Evolutionary conservation across 768 basidiomycete species (phyloP), one percentile per base, ranked within the genome.

Genomic region (Panellus pusillus): DNA sequence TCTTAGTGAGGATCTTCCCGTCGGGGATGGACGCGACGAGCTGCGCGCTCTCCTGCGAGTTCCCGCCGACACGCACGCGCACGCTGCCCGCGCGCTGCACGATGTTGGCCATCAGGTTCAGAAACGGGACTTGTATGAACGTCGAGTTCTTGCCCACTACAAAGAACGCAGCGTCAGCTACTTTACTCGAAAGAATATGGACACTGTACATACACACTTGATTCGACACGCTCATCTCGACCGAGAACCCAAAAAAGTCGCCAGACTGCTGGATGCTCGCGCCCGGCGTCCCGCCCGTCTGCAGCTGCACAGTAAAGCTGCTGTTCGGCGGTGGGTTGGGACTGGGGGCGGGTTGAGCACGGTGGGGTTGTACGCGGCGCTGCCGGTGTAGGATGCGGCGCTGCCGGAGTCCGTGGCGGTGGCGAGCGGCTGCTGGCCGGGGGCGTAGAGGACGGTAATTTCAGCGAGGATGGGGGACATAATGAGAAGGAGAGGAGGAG

Each of bases 71-170:
- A 31, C 83, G 75, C 15, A 82, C 62, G 13, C 75, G 68, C 15
- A 80, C 79, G 11, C 64, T 58, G 5, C 80, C 81, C 4, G 74
- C 75, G 28, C 83, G 72, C 54, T 74, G 71, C 29, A 68, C 70
- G 17, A 85, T 72, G 56, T 79, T 78, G 12, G 76, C 72, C 65
- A 85, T 71, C 44, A 83, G 74, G 63, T 84, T 84, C 17, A 84
- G 72, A 69, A 84, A 83, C 0, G 78, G 70, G 52, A 79, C 68
- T 32, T 71, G 68, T 24, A 76, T 55, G 42, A 70, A 63, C 15
- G 72, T 38, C 47, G 53, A 47, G 45, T 43, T 55, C 48, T 40
- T 47, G 4, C 36, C 44, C 40, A 44, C n/a, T n/a, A n/a, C n/a
- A n/a, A n/a, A n/a, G n/a, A n/a, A n/a, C n/a, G n/a, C n/a, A n/a